Evolutionary conservation across 768 basidiomycete species (phyloP).

Genomic region (Lanmaoa rubissima): DNA sequence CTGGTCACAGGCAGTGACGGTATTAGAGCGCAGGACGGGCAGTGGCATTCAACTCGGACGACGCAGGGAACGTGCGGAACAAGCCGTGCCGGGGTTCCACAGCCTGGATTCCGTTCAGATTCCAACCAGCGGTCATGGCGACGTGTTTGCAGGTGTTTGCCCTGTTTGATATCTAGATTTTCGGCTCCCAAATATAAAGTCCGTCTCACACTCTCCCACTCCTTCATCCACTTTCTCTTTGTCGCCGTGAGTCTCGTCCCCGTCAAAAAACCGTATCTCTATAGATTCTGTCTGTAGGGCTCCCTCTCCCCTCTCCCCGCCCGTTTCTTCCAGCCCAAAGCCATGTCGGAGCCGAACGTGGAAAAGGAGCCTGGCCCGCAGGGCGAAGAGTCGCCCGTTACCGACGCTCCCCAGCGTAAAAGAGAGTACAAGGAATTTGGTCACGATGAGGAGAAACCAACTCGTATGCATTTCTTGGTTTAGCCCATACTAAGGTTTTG

Average conservation of each 20-base stretch:
- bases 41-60: not conserved
- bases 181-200: slow-evolving; percentile 34
- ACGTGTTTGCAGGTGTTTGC: slow-evolving; percentile 28
- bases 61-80: slow-evolving; percentile 23
- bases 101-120: slow-evolving; percentile 21
- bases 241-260: slow-evolving; percentile 4
- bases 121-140: slow-evolving; percentile 12
- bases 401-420: slow-evolving; percentile 49
- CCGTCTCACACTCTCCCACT: slow-evolving; percentile 34
- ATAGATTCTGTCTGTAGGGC: slow-evolving; percentile 33
- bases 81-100: slow-evolving; percentile 25
- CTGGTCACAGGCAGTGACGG: not conserved
- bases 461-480: slow-evolving; percentile 48
- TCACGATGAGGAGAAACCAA: slow-evolving; percentile 65
- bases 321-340: not conserved
- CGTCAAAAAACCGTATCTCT: slow-evolving; percentile 17
- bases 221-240: slow-evolving; percentile 21
- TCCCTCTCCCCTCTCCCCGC: slow-evolving; percentile 3
- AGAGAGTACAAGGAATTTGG: slow-evolving; percentile 87
- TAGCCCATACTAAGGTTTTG: not conserved
- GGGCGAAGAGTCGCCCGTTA: slow-evolving; percentile 43
- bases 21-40: slow-evolving; percentile 10
- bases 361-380: slow-evolving; percentile 69
- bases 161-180: slow-evolving; percentile 27
- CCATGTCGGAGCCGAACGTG: slow-evolving; percentile 41